Evolutionary conservation across 2,329 filamentous ascomycete genomes (phyloP).

Genomic region (Talaromyces sp.): DNA sequence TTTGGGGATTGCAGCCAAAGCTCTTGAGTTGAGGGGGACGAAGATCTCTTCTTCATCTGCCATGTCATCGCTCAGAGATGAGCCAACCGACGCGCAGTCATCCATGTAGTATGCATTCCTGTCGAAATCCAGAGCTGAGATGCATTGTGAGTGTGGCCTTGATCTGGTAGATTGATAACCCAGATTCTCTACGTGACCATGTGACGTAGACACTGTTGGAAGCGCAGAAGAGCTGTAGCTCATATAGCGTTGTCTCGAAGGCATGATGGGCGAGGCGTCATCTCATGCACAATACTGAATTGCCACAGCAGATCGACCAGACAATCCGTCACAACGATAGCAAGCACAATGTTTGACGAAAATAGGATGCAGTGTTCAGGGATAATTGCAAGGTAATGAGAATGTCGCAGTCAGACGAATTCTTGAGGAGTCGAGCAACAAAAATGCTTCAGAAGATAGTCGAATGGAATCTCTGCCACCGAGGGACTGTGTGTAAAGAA

Average conservation of each 20-base stretch:
- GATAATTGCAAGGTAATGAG: neutral
- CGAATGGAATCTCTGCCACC: neutral
- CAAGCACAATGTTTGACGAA: too few species aligned
- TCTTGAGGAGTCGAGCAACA: neutral
- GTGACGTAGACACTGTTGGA: neutral
- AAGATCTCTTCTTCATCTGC: constrained; percentile 27
- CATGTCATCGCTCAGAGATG: constrained; percentile 11
- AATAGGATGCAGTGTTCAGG: neutral
- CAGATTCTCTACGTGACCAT: neutral
- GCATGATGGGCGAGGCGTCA: neutral
- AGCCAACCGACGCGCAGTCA: constrained; percentile 4
- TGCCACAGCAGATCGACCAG: neutral
- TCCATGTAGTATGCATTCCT: neutral
- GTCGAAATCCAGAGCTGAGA: neutral
- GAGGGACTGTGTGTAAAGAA: too few species aligned
- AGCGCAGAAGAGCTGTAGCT: constrained; percentile 8
- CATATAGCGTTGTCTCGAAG: neutral
- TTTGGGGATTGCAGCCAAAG: constrained; percentile 23
- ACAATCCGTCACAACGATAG: neutral
- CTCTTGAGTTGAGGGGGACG: constrained; percentile 24
- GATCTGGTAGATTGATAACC: neutral
- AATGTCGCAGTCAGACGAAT: neutral
- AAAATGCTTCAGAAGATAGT: neutral
- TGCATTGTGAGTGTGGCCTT: constrained; percentile 1
- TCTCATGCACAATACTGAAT: neutral